A percentile compares a stretch with the other conserved stretches of the same genome.
These are phyloP conservation scores for Naganishia randhawae DNA, from an alignment of 768 basidiomycete genomes.

Conservation along the genomic window DNA sequence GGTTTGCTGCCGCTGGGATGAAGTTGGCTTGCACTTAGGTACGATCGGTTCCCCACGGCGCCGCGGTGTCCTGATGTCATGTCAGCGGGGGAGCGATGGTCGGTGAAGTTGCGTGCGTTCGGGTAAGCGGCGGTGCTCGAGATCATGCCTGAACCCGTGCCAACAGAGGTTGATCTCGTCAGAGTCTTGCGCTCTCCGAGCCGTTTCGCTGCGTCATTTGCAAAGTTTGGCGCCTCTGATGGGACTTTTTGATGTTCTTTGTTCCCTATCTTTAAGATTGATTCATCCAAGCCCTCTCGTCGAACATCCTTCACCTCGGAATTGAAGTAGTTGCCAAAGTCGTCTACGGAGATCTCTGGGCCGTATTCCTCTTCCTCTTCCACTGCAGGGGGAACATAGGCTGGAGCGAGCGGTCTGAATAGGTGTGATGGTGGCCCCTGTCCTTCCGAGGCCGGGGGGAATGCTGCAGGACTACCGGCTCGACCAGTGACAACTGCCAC, in stretches of 20 bases:
- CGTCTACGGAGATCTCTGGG: conserved; percentile 6
- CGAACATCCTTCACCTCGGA: conserved; percentile 16
- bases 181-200: not conserved
- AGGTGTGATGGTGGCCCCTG: not conserved
- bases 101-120: not conserved
- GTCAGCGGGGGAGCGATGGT: not conserved
- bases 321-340: conserved; percentile 19
- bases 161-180: not conserved
- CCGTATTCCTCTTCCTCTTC: conserved; percentile 15
- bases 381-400: too few relatives aligned
- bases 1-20: conserved; percentile 30
- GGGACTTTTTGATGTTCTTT: not conserved
- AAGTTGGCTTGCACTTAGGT: not conserved
- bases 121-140: not conserved
- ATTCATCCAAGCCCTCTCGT: conserved; percentile 5
- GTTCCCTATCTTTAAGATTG: not conserved
- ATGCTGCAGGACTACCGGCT: not conserved
- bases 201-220: not conserved
- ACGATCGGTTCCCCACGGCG: not conserved
- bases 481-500: not conserved
- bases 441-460: not conserved
- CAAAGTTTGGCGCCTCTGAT: not conserved
- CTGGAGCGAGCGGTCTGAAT: not conserved
- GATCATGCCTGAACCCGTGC: not conserved
- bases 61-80: not conserved